Evolutionary conservation across 768 basidiomycete species (phyloP).

Genomic region (Coprinellus micaceus): DNA sequence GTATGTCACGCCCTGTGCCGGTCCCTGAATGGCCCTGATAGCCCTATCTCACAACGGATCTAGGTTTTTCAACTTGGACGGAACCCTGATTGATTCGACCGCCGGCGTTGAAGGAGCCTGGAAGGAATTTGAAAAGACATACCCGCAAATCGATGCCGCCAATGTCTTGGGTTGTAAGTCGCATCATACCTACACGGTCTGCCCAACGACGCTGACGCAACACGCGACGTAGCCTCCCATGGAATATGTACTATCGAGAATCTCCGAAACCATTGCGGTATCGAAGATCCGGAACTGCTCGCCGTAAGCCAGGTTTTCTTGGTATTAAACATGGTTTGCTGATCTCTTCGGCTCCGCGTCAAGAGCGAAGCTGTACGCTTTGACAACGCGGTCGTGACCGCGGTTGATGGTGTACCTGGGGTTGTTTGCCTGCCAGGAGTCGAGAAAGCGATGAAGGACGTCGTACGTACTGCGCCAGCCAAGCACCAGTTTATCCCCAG

Average conservation of each 20-base stretch:
- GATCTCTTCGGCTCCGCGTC: conserved; percentile 10
- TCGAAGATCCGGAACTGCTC: conserved; percentile 65
- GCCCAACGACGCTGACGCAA: too few relatives aligned
- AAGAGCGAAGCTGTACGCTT: conserved; percentile 77
- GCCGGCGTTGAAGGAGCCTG: conserved; percentile 80
- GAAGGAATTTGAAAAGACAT: conserved; percentile 68
- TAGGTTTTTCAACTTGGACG: conserved; percentile 81
- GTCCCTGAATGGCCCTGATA: neutral
- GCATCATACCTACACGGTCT: too few relatives aligned
- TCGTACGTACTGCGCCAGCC: conserved; percentile 18
- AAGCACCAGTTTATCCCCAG: neutral
- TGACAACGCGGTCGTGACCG: conserved; percentile 71
- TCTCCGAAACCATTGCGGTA: conserved; percentile 63
- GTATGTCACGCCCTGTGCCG: neutral
- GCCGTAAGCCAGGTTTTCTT: conserved; percentile 40
- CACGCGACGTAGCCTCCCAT: conserved; percentile 58
- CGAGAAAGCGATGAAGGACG: conserved; percentile 51
- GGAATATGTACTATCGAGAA: conserved; percentile 84
- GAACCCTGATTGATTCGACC: conserved; percentile 78
- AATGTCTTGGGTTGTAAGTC: conserved; percentile 57
- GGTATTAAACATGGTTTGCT: conserved; percentile 6
- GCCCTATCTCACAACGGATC: neutral
- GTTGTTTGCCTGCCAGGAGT: conserved; percentile 82
- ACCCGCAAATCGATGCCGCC: conserved; percentile 61
- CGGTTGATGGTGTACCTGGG: conserved; percentile 48